Percentiles rank a stretch among this genome's conserved stretches.
Conservation (phyloP, 2,329 filamentous ascomycete genomes). For the Colletotrichum sidae region DNA sequence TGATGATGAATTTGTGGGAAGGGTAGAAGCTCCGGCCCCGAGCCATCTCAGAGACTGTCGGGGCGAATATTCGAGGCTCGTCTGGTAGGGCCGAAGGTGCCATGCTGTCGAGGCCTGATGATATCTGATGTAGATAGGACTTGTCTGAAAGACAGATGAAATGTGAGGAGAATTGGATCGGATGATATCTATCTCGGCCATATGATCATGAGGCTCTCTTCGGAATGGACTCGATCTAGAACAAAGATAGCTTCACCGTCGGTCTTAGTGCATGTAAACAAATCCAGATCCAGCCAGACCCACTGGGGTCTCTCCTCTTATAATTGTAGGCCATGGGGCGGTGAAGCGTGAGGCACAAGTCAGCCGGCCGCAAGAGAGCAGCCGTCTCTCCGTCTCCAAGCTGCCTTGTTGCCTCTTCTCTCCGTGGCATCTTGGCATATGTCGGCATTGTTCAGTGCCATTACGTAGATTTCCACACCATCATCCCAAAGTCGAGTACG, state of each 20-base stretch:
- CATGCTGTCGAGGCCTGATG: conserved; percentile 4
- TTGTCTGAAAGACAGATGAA: background rate
- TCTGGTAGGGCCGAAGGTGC: conserved; percentile 28
- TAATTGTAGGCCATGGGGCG: conserved; percentile 11
- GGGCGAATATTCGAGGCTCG: conserved; percentile 24
- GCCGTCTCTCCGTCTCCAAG: background rate
- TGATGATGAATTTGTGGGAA: conserved; percentile 56
- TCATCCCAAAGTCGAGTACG: conserved; percentile 1
- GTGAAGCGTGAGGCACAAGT: conserved; percentile 19
- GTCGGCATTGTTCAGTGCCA: conserved; percentile 11
- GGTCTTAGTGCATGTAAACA: conserved; percentile 1
- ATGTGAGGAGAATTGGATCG: background rate
- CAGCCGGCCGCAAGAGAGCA: background rate
- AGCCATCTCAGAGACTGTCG: conserved; percentile 28
- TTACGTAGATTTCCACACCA: conserved; percentile 10
- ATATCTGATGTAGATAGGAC: background rate
- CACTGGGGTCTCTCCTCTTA: conserved; percentile 12
- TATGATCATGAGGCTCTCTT: background rate
- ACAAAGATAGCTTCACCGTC: background rate
- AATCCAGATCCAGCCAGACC: conserved; percentile 1
- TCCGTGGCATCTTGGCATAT: background rate
- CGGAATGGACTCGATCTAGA: background rate
- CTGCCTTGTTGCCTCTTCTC: conserved; percentile 2
- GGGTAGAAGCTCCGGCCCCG: conserved; percentile 47
- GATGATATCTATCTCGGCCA: no score